Evolutionary conservation across 2,329 filamentous ascomycete species (phyloP).

Genomic region (Anthostomella pinea): DNA sequence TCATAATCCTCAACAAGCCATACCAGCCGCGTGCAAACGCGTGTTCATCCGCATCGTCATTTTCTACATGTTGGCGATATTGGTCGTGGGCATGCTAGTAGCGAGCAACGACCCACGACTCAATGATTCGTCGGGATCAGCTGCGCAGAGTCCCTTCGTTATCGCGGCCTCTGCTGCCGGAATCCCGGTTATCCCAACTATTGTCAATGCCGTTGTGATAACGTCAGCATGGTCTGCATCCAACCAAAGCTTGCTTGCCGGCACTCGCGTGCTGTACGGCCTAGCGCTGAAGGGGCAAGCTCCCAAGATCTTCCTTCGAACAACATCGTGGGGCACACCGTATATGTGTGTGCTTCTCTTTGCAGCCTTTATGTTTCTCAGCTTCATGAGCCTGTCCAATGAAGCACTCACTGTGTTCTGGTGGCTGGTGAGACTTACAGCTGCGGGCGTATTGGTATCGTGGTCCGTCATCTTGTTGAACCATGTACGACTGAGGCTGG

Average conservation of each 20-base stretch:
- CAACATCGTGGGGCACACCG: slow-evolving; percentile 50
- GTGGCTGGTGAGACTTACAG: slow-evolving; percentile 61
- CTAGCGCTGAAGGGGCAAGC: slow-evolving; percentile 59
- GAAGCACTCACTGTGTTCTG: slow-evolving; percentile 62
- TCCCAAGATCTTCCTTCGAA: slow-evolving; percentile 53
- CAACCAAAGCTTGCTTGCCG: slow-evolving; percentile 62
- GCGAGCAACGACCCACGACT: slow-evolving; percentile 50
- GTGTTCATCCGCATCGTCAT: slow-evolving; percentile 55
- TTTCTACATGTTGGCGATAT: slow-evolving; percentile 55
- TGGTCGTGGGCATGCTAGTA: slow-evolving; percentile 60
- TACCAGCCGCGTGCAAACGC: slow-evolving; percentile 52
- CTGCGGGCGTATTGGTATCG: slow-evolving; percentile 60
- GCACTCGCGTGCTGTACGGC: slow-evolving; percentile 58
- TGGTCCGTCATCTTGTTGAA: slow-evolving; percentile 61
- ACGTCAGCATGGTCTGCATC: slow-evolving; percentile 68
- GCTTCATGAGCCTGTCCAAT: slow-evolving; percentile 56
- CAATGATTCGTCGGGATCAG: slow-evolving; percentile 41
- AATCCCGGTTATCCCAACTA: slow-evolving; percentile 63
- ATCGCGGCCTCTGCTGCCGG: slow-evolving; percentile 68
- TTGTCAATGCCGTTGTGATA: slow-evolving; percentile 76
- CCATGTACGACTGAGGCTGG: slow-evolving; percentile 54
- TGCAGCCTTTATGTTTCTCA: slow-evolving; percentile 52
- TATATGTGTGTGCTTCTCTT: slow-evolving; percentile 57
- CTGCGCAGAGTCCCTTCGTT: slow-evolving; percentile 61
- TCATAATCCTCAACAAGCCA: slow-evolving; percentile 46